Base-by-base conservation (phyloP, 768 basidiomycete species). In the Mycena chlorophos region DNA sequence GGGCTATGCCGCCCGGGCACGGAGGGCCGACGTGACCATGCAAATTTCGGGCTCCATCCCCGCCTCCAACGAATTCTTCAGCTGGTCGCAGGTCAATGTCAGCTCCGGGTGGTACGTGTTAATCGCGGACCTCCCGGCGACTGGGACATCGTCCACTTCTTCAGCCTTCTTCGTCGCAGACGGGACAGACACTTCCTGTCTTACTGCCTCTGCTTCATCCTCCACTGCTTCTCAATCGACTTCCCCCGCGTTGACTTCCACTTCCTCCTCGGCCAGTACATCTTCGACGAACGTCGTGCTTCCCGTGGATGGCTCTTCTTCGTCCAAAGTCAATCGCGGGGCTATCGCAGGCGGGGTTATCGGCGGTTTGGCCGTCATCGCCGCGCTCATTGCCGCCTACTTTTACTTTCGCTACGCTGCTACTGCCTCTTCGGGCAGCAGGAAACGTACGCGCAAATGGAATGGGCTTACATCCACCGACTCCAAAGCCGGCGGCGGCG, bases 321-420 rank as follows among this genome's bases (percentile, higher is more conserved):
- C 71, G 17, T 58, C 71, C 16, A 56, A 63, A 3, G 63, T 68
- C 26, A 46, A 46, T 46, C 45, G 45, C 1, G 78, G 75, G 0
- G 72, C 74, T 6, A 79, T 87, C 25, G 77, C 75, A 4, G 87
- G 85, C 2, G 78, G 78, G 23, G 75, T 80, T 19, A 58, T 86
- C 3, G 85, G 81, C 4, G 80, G 73, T 2, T 62, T 75, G 2
- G 76, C 68, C 14, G 51, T 82, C 28, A 39, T 74, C 6, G 61
- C 69, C 26, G 60, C 58, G 4, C 57, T 78, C 20, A 62, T 72
- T 16, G 63, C 70, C 5, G 45, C 45, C 4, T 46, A 12, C 45
- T 25, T 46, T 27, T 46, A 46, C 45, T n/a, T 46, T 28, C 45
- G 45, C 49, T 75, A 52, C 70, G 73, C 56, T 54, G 73, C 56